Percentiles rank a stretch among this genome's conserved stretches.
These are phyloP conservation scores for Penicillium decumbens DNA, from an alignment of 2,329 filamentous ascomycete species.

Conservation along the genomic window DNA sequence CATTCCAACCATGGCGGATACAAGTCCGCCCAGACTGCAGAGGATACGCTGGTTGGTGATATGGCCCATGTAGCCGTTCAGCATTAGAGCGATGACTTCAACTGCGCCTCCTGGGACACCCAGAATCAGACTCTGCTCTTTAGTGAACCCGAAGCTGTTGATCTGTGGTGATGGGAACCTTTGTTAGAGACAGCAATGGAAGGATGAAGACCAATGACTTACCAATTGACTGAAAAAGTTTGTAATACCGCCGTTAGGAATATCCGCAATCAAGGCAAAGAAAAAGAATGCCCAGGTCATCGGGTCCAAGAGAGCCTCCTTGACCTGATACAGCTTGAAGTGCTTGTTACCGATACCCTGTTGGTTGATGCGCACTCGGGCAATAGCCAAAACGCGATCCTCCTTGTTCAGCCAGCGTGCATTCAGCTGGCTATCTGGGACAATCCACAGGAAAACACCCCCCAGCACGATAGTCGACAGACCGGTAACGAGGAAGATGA, in stretches of 20 bases:
- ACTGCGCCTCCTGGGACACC: slow-evolving; percentile 63
- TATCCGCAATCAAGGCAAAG: slow-evolving; percentile 53
- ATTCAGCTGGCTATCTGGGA: slow-evolving; percentile 59
- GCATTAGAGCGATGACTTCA: slow-evolving; percentile 56
- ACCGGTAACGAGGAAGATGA: slow-evolving; percentile 54
- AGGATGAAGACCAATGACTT: slow-evolving; percentile 1
- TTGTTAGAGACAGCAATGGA: neutral
- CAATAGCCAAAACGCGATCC: slow-evolving; percentile 64
- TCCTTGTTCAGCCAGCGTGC: slow-evolving; percentile 60
- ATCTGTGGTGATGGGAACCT: slow-evolving; percentile 37
- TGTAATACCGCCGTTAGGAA: slow-evolving; percentile 56
- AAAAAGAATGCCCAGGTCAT: slow-evolving; percentile 59
- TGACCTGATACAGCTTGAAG: slow-evolving; percentile 63
- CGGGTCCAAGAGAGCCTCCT: slow-evolving; percentile 55
- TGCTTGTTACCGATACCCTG: slow-evolving; percentile 68
- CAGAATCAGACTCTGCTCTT: slow-evolving; percentile 59
- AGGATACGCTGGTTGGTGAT: slow-evolving; percentile 55
- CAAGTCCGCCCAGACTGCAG: slow-evolving; percentile 50
- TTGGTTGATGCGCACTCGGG: slow-evolving; percentile 68
- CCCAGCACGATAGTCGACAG: slow-evolving; percentile 50
- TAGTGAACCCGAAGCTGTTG: slow-evolving; percentile 60
- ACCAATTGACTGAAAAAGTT: slow-evolving; percentile 60
- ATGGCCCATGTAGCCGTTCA: slow-evolving; percentile 56
- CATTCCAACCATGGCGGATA: slow-evolving; percentile 56
- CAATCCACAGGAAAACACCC: slow-evolving; percentile 47